A percentile compares a stretch with the other conserved stretches of the same genome.
phyloP scores from a whole-genome alignment of 768 basidiomycete species.

The Paxillus ammoniavirescens region DNA sequence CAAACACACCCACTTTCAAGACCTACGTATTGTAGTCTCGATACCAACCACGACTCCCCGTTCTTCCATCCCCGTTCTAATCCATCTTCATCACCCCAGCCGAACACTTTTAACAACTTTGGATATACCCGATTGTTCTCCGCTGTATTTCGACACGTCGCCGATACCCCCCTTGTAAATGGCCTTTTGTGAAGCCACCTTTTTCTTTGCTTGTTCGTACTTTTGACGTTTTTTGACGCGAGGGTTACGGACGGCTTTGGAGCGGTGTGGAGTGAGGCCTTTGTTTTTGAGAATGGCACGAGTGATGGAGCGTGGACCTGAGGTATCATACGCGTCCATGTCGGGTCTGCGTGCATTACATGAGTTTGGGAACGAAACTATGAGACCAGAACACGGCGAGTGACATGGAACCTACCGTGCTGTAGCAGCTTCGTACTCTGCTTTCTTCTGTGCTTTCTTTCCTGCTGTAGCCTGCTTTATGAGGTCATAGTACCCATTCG shows the following conservation, averaged over 20 bases:
- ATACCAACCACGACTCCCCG: background rate
- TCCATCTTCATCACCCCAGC: conserved; percentile 42
- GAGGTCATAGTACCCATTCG: conserved; percentile 87
- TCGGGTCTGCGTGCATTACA: conserved; percentile 25
- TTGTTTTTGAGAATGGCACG: conserved; percentile 91
- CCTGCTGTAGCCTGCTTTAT: conserved; percentile 72
- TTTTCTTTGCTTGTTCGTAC: conserved; percentile 95
- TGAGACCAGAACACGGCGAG: conserved; percentile 1
- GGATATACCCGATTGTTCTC: conserved; percentile 91
- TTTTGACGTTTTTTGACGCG: conserved; percentile 94
- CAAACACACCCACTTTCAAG: conserved; percentile 1
- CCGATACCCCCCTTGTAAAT: conserved; percentile 88
- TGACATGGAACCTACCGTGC: conserved; percentile 46
- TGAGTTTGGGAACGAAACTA: conserved; percentile 2
- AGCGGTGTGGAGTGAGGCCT: conserved; percentile 86
- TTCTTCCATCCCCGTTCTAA: background rate
- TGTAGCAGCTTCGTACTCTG: conserved; percentile 69
- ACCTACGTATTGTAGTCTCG: conserved; percentile 9
- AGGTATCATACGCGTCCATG: conserved; percentile 37
- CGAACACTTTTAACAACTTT: conserved; percentile 86
- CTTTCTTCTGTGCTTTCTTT: conserved; percentile 78
- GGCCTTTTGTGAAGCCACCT: conserved; percentile 83
- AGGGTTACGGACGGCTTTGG: conserved; percentile 92
- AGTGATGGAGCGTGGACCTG: conserved; percentile 85
- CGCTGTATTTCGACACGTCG: conserved; percentile 75